Evolutionary conservation across 2,329 filamentous ascomycete genomes (phyloP).

Genomic region (Diaporthe citri): DNA sequence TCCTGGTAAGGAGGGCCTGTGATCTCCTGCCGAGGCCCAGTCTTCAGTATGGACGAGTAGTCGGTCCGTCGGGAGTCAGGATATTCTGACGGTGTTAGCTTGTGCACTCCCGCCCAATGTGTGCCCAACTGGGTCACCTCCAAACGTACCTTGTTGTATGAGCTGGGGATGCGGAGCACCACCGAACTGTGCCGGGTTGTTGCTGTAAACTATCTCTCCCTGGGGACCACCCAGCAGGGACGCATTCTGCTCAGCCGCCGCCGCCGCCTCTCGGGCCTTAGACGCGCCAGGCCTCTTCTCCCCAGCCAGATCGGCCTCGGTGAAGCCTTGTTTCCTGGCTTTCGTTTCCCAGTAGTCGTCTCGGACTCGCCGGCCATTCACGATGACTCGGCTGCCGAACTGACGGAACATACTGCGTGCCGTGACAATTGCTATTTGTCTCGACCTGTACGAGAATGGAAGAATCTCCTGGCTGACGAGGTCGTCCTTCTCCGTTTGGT

Average conservation of each 20-base stretch:
- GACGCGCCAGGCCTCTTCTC: slow-evolving; percentile 95
- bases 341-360: slow-evolving; percentile 99
- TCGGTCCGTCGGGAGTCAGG: slow-evolving; percentile 83
- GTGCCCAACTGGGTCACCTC: slow-evolving; percentile 68
- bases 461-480: slow-evolving; percentile 94
- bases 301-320: slow-evolving; percentile 93
- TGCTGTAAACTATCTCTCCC: slow-evolving; percentile 90
- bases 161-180: slow-evolving; percentile 76
- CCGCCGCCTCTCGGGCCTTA: slow-evolving; percentile 86
- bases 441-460: slow-evolving; percentile 97
- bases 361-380: slow-evolving; percentile 88
- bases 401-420: slow-evolving; percentile 98
- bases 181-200: slow-evolving; percentile 74
- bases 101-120: slow-evolving; percentile 79
- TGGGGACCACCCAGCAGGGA: slow-evolving; percentile 76
- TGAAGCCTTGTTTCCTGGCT: slow-evolving; percentile 96
- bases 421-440: slow-evolving; percentile 98
- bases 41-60: slow-evolving; percentile 81
- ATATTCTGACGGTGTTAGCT: slow-evolving; percentile 86
- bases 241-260: slow-evolving; percentile 73
- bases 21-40: slow-evolving; percentile 89
- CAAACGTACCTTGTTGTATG: slow-evolving; percentile 79
- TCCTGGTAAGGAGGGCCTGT: slow-evolving; percentile 91
- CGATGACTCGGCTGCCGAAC: slow-evolving; percentile 94
- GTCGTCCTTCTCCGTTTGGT: slow-evolving; percentile 95